These are phyloP conservation scores for Candida neerlandica DNA, from an alignment of 1,139 yeast species.

Conservation along the genomic window DNA sequence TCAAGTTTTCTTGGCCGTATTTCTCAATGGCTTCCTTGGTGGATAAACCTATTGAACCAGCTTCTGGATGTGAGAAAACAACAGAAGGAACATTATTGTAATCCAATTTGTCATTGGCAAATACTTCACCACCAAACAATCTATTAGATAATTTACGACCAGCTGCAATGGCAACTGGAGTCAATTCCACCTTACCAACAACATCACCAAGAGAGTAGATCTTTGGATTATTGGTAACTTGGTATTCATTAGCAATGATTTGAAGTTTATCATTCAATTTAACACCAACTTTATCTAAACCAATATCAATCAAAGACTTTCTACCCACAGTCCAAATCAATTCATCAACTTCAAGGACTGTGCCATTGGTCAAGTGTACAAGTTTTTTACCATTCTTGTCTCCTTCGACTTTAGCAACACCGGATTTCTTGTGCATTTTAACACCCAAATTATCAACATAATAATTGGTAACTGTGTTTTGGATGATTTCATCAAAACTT, in stretches of 20 bases:
- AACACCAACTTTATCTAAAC: slow-evolving; percentile 76
- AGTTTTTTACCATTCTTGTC: slow-evolving; percentile 61
- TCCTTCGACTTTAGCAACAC: slow-evolving; percentile 63
- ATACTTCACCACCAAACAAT: slow-evolving; percentile 77
- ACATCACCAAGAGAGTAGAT: slow-evolving; percentile 92
- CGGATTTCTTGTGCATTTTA: slow-evolving; percentile 68
- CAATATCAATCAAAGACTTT: slow-evolving; percentile 70
- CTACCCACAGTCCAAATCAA: slow-evolving; percentile 96
- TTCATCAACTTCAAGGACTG: slow-evolving; percentile 69
- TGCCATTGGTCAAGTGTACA: slow-evolving; percentile 58
- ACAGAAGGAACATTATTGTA: slow-evolving; percentile 87
- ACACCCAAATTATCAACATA: slow-evolving; percentile 78
- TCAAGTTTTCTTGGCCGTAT: slow-evolving; percentile 80
- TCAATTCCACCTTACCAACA: slow-evolving; percentile 85
- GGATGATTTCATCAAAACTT: slow-evolving; percentile 82
- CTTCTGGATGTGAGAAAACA: slow-evolving; percentile 95
- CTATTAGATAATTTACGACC: slow-evolving; percentile 93
- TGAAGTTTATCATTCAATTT: slow-evolving; percentile 58
- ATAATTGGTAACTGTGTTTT: slow-evolving; percentile 73
- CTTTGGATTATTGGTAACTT: slow-evolving; percentile 71
- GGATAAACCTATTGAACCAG: slow-evolving; percentile 87
- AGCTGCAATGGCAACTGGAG: slow-evolving; percentile 98
- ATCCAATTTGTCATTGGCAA: slow-evolving; percentile 73
- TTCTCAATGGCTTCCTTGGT: slow-evolving; percentile 75
- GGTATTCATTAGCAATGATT: slow-evolving; percentile 82